Conservation (phyloP, 768 basidiomycete genomes). For the Omphalotus guepiniiformis region DNA sequence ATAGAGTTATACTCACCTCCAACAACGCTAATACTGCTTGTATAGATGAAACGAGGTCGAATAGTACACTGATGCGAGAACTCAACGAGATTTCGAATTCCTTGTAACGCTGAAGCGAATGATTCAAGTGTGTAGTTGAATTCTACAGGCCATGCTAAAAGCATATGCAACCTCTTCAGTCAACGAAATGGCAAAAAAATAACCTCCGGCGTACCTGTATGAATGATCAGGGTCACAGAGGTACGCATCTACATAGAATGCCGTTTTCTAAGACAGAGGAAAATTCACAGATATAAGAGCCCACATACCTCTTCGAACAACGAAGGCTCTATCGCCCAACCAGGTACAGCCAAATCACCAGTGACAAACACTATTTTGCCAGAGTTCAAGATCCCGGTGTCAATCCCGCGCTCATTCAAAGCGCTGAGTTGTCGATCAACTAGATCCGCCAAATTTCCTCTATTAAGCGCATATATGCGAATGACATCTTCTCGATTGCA, state of each 20-base stretch:
- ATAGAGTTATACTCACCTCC: neutral
- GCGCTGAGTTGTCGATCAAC: constrained; percentile 13
- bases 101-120: constrained; percentile 16
- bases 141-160: constrained; percentile 23
- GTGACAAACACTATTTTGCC: neutral
- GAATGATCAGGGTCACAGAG: constrained; percentile 13
- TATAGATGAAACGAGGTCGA: constrained; percentile 19
- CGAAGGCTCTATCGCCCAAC: constrained; percentile 20
- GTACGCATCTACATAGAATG: neutral
- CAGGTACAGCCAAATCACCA: constrained; percentile 12
- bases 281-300: neutral
- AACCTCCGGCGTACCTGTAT: constrained; percentile 12
- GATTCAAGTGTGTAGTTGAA: constrained; percentile 19
- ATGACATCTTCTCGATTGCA: constrained; percentile 10
- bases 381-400: constrained; percentile 11
- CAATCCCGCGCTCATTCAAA: constrained; percentile 16
- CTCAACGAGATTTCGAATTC: constrained; percentile 18
- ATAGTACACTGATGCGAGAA: constrained; percentile 17
- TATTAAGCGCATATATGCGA: constrained; percentile 17
- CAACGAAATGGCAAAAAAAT: neutral
- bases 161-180: neutral
- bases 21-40: neutral
- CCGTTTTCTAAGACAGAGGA: neutral
- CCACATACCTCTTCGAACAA: constrained; percentile 6
- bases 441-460: neutral